Evolutionary conservation across 2,329 filamentous ascomycete genomes (phyloP).

Genomic region (Didymella lethalis): DNA sequence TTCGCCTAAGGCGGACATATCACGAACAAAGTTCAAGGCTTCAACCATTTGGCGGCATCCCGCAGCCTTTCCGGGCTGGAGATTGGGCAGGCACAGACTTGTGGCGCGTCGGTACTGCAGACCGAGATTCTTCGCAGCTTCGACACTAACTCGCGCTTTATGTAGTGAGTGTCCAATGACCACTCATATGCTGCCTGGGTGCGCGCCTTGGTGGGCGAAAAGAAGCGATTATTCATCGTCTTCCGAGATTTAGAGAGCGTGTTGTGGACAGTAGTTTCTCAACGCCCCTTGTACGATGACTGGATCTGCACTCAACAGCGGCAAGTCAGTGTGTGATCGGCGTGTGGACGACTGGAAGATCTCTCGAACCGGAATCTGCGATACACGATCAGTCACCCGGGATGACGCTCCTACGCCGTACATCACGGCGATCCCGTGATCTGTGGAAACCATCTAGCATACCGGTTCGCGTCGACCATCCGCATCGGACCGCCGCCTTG

Average conservation of each 20-base stretch:
- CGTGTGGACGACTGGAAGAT: neutral
- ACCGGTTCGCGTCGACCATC: neutral
- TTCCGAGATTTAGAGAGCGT: neutral
- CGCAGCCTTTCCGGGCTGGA: neutral
- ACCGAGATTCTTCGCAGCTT: neutral
- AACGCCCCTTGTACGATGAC: neutral
- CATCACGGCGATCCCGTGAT: neutral
- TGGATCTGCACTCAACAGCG: neutral
- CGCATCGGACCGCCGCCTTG: slow-evolving; percentile 3
- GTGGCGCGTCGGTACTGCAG: neutral
- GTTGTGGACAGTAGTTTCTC: neutral
- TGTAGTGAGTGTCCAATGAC: neutral
- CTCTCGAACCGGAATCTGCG: neutral
- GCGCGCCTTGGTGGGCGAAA: neutral
- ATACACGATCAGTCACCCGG: too few species aligned
- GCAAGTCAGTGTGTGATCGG: neutral
- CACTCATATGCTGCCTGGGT: slow-evolving; percentile 1
- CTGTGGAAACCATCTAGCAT: neutral
- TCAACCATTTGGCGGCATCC: slow-evolving; percentile 1
- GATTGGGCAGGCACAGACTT: neutral
- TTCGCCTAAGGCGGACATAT: neutral
- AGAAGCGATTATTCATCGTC: neutral
- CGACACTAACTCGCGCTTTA: neutral
- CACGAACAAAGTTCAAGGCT: neutral
- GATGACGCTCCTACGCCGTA: neutral